Percentiles rank a stretch among this genome's conserved stretches.
phyloP scores from a whole-genome alignment of 2,329 filamentous ascomycete genomes.

The Macroventuria anomochaeta region DNA sequence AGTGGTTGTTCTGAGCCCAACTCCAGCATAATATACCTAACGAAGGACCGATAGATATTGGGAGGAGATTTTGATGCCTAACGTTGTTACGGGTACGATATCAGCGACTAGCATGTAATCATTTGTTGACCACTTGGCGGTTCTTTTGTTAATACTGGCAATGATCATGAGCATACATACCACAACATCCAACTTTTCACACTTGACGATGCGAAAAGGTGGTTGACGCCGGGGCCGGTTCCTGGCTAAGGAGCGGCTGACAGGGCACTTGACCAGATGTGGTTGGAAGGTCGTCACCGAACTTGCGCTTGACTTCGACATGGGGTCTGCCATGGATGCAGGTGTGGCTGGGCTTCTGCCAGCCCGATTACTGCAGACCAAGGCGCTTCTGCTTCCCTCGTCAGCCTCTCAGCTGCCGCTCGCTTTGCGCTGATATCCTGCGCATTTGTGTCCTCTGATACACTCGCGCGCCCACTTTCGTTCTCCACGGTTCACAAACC shows the following conservation, averaged over 20 bases:
- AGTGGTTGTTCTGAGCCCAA: conserved; percentile 28
- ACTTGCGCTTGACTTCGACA: conserved; percentile 25
- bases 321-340: conserved; percentile 29
- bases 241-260: conserved; percentile 29
- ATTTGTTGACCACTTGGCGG: conserved; percentile 11
- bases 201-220: background rate
- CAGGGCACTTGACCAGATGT: conserved; percentile 20
- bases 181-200: conserved; percentile 6
- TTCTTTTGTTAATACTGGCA: conserved; percentile 24
- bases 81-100: conserved; percentile 16
- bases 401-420: conserved; percentile 28
- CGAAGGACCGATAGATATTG: conserved; percentile 12
- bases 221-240: conserved; percentile 21
- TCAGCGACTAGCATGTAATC: conserved; percentile 18
- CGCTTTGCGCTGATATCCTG: conserved; percentile 15
- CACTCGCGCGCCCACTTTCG: background rate
- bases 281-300: conserved; percentile 31
- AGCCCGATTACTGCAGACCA: conserved; percentile 29
- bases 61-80: conserved; percentile 18
- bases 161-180: conserved; percentile 35
- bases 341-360: conserved; percentile 40
- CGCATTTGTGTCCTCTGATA: background rate
- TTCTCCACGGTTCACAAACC: conserved; percentile 13
- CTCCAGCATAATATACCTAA: conserved; percentile 8
- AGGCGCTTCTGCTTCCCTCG: conserved; percentile 25